Conservation (phyloP, 495 filamentous ascomycete genomes). For the Echria macrotheca region DNA sequence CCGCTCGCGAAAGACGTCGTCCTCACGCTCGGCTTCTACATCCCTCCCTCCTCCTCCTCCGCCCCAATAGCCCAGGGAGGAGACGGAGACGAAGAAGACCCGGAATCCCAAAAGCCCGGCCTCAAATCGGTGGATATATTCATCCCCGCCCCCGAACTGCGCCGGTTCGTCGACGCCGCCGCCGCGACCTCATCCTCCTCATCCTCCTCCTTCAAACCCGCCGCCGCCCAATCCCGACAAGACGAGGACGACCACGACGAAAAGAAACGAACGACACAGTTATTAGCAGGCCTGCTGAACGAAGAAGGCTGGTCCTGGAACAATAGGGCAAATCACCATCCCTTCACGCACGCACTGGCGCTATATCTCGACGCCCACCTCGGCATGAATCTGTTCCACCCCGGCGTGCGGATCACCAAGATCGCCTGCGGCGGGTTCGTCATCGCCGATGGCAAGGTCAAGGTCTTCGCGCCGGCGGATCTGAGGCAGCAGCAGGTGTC, state of each 20-base stretch:
- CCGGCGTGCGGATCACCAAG: slow-evolving; percentile 35
- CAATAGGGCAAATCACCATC: slow-evolving; percentile 15
- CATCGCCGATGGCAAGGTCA: slow-evolving; percentile 38
- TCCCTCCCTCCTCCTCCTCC: too few relatives aligned
- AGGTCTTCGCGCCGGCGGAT: slow-evolving; percentile 30
- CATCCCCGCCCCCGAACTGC: slow-evolving; percentile 32
- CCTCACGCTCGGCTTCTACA: slow-evolving; percentile 37
- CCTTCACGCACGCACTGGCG: slow-evolving; percentile 40
- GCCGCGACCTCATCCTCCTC: too few relatives aligned
- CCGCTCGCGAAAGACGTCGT: slow-evolving; percentile 33
- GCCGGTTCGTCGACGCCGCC: slow-evolving; percentile 16
- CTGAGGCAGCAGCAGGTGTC: too few relatives aligned
- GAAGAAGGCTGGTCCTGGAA: slow-evolving; percentile 46
- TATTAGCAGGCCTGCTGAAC: slow-evolving; percentile 32
- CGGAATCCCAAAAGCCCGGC: slow-evolving; percentile 18
- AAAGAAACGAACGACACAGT: slow-evolving; percentile 27
- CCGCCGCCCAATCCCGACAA: slow-evolving; percentile 6
- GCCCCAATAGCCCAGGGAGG: too few relatives aligned
- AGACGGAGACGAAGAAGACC: not conserved
- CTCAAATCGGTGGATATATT: slow-evolving; percentile 40
- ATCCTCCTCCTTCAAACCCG: too few relatives aligned
- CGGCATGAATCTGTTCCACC: slow-evolving; percentile 41
- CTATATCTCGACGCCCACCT: slow-evolving; percentile 36
- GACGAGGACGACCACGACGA: slow-evolving; percentile 15
- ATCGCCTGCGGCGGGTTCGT: slow-evolving; percentile 43